Conservation (phyloP, 208 protist genomes). For the Acanthamoeba rhysodes region DNA sequence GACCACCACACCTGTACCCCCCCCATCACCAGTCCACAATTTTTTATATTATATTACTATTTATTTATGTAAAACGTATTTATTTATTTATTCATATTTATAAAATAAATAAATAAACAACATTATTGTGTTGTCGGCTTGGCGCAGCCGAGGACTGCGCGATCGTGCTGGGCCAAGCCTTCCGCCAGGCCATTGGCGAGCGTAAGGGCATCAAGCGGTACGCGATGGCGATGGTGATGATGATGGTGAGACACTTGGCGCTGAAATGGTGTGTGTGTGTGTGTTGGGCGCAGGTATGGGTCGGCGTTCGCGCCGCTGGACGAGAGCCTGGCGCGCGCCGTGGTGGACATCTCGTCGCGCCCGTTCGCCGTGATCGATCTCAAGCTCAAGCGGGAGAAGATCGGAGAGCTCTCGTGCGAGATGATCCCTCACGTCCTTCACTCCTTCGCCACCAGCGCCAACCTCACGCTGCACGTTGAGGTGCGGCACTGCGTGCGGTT, state of each 20-base stretch:
- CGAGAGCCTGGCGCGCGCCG: slow-evolving; percentile 89
- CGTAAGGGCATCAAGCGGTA: slow-evolving; percentile 84
- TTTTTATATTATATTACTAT: neutral
- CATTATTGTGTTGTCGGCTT: neutral
- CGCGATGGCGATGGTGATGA: neutral
- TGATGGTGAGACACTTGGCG: neutral
- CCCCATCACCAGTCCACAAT: neutral
- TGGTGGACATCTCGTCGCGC: slow-evolving; percentile 90
- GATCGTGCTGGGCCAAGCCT: slow-evolving; percentile 85
- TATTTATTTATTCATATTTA: neutral
- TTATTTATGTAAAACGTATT: neutral
- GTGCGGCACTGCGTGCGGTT: neutral
- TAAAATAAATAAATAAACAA: neutral
- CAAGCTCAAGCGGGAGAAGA: slow-evolving; percentile 85
- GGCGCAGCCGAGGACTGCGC: slow-evolving; percentile 88
- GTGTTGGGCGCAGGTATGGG: too few species aligned
- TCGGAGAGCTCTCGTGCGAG: slow-evolving; percentile 89
- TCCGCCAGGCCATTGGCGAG: slow-evolving; percentile 86
- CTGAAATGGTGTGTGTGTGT: neutral
- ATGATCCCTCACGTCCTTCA: slow-evolving; percentile 91
- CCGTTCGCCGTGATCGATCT: slow-evolving; percentile 85
- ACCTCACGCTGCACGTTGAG: slow-evolving; percentile 90
- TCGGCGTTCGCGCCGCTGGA: slow-evolving; percentile 89
- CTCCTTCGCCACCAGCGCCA: slow-evolving; percentile 87
- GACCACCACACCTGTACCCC: slow-evolving; percentile 88